phyloP scores from a whole-genome alignment of 2,329 filamentous ascomycete genomes.

The Teratosphaeria zuluensis region DNA sequence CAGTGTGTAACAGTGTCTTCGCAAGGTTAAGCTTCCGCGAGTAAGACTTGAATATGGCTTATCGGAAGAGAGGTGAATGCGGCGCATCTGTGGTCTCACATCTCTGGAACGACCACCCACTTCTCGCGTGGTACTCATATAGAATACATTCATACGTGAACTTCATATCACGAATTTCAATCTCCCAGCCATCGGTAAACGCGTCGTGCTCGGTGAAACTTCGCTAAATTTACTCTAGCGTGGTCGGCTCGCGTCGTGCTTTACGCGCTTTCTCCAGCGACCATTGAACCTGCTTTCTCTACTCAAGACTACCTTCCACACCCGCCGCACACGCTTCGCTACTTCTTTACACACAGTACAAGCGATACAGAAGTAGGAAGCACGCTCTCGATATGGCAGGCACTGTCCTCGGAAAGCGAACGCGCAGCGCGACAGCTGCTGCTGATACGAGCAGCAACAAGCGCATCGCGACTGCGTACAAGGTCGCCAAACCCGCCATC shows the following conservation, averaged over 20 bases:
- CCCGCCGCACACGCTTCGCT: neutral
- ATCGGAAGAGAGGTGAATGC: no score
- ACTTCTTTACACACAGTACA: neutral
- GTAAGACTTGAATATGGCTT: no score
- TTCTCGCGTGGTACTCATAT: no score
- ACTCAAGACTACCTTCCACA: neutral
- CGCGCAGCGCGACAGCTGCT: neutral
- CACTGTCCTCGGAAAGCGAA: neutral
- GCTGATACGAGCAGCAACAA: neutral
- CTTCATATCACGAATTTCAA: no score
- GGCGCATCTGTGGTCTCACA: no score
- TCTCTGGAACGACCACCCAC: no score
- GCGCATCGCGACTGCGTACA: constrained; percentile 5
- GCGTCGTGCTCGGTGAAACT: neutral
- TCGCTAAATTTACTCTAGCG: neutral
- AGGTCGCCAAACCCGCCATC: constrained; percentile 29
- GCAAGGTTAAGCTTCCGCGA: no score
- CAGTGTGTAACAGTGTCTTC: no score
- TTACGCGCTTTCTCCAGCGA: neutral
- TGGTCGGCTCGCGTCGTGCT: neutral
- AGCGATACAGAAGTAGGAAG: neutral
- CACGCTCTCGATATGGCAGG: neutral
- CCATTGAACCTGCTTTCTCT: neutral
- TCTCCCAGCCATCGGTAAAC: neutral
- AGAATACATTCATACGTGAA: no score